These are phyloP conservation scores for Globisporangium cystogenes DNA, from an alignment of 352 stramenopile species.

Conservation along the genomic window DNA sequence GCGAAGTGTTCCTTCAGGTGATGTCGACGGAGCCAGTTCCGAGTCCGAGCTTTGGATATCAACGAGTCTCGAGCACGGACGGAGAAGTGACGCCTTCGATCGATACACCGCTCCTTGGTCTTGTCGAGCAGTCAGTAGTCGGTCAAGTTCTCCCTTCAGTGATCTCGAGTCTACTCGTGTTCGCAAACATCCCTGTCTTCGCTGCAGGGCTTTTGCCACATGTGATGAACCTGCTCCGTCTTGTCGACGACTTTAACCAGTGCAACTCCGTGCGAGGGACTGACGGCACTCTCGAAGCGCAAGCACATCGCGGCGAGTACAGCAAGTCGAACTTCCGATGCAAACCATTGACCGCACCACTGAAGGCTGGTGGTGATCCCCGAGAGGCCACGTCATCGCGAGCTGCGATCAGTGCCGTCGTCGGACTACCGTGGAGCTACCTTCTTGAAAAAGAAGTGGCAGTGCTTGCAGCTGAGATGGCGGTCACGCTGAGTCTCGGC, in stretches of 20 bases:
- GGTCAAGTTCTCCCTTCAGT: constrained; percentile 49
- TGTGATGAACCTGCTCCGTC: constrained; percentile 33
- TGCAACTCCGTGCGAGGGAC: constrained; percentile 9
- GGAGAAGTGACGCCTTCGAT: neutral
- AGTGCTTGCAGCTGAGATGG: constrained; percentile 44
- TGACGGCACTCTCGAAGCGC: constrained; percentile 28
- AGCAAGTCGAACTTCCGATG: neutral
- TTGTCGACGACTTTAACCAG: constrained; percentile 47
- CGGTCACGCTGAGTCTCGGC: constrained; percentile 40
- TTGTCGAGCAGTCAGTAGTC: constrained; percentile 40
- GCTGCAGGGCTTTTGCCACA: constrained; percentile 35
- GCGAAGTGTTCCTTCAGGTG: constrained; percentile 27
- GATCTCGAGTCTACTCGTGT: constrained; percentile 49
- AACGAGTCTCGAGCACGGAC: neutral
- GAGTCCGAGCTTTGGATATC: constrained; percentile 20
- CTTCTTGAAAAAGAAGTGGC: constrained; percentile 63
- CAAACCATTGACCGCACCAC: neutral
- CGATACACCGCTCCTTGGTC: constrained; percentile 12
- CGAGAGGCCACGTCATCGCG: neutral
- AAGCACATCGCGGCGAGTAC: neutral
- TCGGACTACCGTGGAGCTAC: constrained; percentile 45
- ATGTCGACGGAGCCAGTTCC: constrained; percentile 18
- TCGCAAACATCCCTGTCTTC: constrained; percentile 51
- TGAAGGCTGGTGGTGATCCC: neutral
- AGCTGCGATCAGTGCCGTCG: constrained; percentile 19